phyloP scores from a whole-genome alignment of 1,284 basidiomycete species.

The Boletus semigastroideus region DNA sequence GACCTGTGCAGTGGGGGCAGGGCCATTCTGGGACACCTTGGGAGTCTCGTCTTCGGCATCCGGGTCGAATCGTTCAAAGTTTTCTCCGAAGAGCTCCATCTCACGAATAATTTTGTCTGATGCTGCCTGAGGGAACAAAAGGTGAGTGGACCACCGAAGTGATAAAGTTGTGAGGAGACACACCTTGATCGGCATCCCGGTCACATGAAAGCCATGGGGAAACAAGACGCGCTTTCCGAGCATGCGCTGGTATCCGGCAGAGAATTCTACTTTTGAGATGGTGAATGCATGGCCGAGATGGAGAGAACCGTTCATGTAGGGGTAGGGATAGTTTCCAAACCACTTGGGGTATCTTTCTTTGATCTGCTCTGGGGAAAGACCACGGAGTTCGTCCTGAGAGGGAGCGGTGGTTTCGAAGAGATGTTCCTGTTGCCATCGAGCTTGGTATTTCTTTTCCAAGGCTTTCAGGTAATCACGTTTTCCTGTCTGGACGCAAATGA shows the following conservation, averaged over 20 bases:
- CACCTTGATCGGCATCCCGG: slow-evolving; percentile 99
- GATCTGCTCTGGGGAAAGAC: slow-evolving; percentile 64
- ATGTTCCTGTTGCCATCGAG: slow-evolving; percentile 69
- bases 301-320: slow-evolving; percentile 98
- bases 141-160: not conserved
- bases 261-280: slow-evolving; percentile 98
- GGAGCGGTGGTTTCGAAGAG: slow-evolving; percentile 89
- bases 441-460: slow-evolving; percentile 85
- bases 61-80: slow-evolving; percentile 77
- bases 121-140: slow-evolving; percentile 60
- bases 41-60: slow-evolving; percentile 50
- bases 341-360: slow-evolving; percentile 87
- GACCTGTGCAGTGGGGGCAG: slow-evolving; percentile 45
- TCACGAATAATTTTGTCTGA: slow-evolving; percentile 98
- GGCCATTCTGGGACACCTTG: slow-evolving; percentile 39
- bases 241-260: slow-evolving; percentile 94
- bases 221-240: slow-evolving; percentile 93
- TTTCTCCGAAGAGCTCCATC: slow-evolving; percentile 92
- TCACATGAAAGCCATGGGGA: slow-evolving; percentile 95
- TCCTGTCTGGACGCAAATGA: slow-evolving; percentile 61
- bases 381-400: slow-evolving; percentile 58
- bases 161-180: slow-evolving; percentile 29
- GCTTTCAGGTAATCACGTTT: slow-evolving; percentile 88
- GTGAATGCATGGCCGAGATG: slow-evolving; percentile 99
- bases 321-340: slow-evolving; percentile 94